Percentiles rank a stretch among this genome's conserved stretches.
Evolutionary conservation across 2,329 filamentous ascomycete species (phyloP).

Genomic region (Trichoderma breve): DNA sequence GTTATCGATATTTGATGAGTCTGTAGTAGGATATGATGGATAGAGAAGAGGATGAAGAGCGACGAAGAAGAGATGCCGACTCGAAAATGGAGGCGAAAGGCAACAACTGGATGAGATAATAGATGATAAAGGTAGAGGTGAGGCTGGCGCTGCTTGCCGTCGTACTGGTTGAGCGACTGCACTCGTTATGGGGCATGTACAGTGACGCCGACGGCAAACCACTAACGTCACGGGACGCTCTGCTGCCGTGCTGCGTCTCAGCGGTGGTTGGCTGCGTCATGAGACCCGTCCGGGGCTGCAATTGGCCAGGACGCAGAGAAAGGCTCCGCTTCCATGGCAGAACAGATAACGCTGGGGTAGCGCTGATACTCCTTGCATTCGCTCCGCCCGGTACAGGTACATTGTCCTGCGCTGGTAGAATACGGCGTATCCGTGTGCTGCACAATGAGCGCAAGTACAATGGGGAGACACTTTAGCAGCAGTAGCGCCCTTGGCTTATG

Average conservation of each 20-base stretch:
- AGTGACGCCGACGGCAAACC: conserved; percentile 14
- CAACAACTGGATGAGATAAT: background rate
- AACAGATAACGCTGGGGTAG: conserved; percentile 2
- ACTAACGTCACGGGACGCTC: conserved; percentile 18
- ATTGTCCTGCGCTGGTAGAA: background rate
- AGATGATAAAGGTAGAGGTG: background rate
- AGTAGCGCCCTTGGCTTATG: background rate
- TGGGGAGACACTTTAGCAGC: background rate
- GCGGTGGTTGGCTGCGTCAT: conserved; percentile 36
- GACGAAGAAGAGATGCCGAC: background rate
- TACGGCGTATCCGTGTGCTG: background rate
- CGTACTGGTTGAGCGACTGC: background rate
- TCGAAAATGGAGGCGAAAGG: background rate
- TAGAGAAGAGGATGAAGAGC: background rate
- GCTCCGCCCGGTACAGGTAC: background rate
- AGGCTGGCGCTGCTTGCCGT: conserved; percentile 13
- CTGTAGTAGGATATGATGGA: background rate
- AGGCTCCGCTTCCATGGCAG: background rate
- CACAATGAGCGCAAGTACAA: background rate
- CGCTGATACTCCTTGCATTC: conserved; percentile 8
- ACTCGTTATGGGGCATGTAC: background rate
- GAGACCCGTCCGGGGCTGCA: background rate
- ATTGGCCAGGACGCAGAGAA: background rate
- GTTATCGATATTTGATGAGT: conserved; percentile 6
- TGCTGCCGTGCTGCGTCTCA: conserved; percentile 11